Evolutionary conservation across 306 rosid species (phyloP), one percentile per base, ranked within the genome.

Genomic region (Corylus americana): DNA sequence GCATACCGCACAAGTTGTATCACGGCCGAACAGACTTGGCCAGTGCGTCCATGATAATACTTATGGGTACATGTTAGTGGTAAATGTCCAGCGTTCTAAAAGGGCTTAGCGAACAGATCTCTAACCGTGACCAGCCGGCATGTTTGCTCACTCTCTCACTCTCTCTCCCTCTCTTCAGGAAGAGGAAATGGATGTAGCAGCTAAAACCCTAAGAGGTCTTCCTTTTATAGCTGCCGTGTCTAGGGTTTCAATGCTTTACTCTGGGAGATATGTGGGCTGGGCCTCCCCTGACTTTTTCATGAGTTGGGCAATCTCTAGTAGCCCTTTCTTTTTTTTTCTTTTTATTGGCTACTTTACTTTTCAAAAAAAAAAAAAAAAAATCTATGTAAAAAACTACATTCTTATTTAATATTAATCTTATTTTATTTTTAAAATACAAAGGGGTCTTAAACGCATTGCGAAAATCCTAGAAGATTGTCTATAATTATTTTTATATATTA

Each of bases 111-210:
- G 25, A 22, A 22, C 0, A 22, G 0, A 22, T 22, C 25, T 22
- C 25, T 0, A 22, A 22, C 98, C 98, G 64, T 95, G 98, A 37
- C 98, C 98, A 0, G 98, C 98, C 37, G 98, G 98, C 98, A 95
- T 93, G 8, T 72, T 83, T 7, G 84, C 75, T 80, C 80, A 74
- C 70, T 75, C 75, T 27, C 79, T 53, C 74, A 35, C 73, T 55
- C 25, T 22, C 82, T 42, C 64, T 39, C 82, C 29, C 64, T 39
- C 44, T 39, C 44, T 39, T 39, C 44, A 49, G 58, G 66, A 64
- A 37, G 47, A 16, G 10, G 20, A 35, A 22, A n/a, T 22, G 64
- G 13, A 25, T 58, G 64, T 22, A 5, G 70, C 70, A 5, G n/a
- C 47, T 35, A 64, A 35, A 64, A 31, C 70, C 70, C 47, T 64